A percentile compares a stretch with the other conserved stretches of the same genome.
phyloP scores from a whole-genome alignment of 1,284 basidiomycete genomes.

The Pseudozyma flocculosa region DNA sequence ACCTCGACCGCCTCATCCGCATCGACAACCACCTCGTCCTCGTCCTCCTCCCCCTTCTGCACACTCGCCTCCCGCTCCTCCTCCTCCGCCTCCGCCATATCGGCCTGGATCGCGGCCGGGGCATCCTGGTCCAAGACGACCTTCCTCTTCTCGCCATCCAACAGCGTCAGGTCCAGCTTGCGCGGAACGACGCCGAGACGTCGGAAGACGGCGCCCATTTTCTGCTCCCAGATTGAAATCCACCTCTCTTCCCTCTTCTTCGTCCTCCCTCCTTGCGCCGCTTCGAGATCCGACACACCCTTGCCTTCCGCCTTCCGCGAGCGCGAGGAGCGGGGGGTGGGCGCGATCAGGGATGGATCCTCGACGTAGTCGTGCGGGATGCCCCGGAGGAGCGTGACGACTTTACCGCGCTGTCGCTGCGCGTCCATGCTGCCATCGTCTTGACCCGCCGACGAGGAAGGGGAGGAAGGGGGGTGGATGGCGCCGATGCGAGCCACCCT shows the following conservation, averaged over 20 bases:
- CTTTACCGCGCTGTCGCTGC: conserved; percentile 25
- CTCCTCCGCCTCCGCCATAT: too few relatives aligned
- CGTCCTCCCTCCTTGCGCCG: background rate
- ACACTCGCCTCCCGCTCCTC: too few relatives aligned
- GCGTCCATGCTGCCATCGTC: conserved; percentile 3
- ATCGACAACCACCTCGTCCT: background rate
- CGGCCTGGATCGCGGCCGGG: too few relatives aligned
- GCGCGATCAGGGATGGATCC: too few relatives aligned
- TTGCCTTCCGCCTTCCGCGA: too few relatives aligned
- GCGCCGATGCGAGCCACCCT: conserved; percentile 48
- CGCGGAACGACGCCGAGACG: conserved; percentile 36
- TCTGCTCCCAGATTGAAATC: conserved; percentile 37
- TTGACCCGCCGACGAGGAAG: too few relatives aligned
- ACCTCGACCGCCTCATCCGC: too few relatives aligned
- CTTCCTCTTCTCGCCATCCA: background rate
- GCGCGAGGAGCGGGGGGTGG: too few relatives aligned
- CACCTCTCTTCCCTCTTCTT: background rate
- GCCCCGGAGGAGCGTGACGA: conserved; percentile 48
- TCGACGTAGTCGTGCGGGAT: conserved; percentile 10
- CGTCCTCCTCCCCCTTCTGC: background rate
- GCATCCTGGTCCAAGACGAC: background rate
- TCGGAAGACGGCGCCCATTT: conserved; percentile 44
- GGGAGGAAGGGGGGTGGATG: too few relatives aligned
- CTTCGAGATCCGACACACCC: too few relatives aligned
- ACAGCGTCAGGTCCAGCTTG: conserved; percentile 26